Evolutionary conservation across 2,329 filamentous ascomycete species (phyloP), one percentile per base, ranked within the genome.

Genomic region (Talaromyces marneffei): DNA sequence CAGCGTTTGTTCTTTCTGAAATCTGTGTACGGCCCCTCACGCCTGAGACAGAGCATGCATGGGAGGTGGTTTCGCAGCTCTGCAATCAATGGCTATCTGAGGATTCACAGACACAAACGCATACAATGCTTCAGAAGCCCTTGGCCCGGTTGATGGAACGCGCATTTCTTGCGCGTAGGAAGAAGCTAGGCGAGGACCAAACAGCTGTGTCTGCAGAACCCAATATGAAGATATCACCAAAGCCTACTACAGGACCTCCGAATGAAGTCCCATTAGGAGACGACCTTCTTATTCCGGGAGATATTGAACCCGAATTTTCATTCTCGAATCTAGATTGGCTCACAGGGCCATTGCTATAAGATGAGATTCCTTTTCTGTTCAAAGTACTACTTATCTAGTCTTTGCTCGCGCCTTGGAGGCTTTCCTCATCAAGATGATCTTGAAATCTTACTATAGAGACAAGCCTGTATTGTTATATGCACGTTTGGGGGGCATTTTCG

Each of bases 1-100:
- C 84, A 37, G 82, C 81, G 1, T 83, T 83, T 64, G 74, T 83
- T 2, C 74, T 85, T 1, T 79, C 79, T 0, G 82, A 85, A 64
- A 72, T 85, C 0, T 83, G 81, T 62, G 71, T 57, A 35, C 68
- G 68, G 37, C 64, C 65, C 2, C 62, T 65, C 9, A 59, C 40
- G 12, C 31, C 66, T 12, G 64, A 67, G 18, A 66, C 66, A 0
- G 59, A 68, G 44, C 65, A 64, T 60, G 66, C 67, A 12, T 69
- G 67, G 66, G 67, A 71, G 14, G 65, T 68, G 40, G 67, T 68
- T 42, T 65, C 54, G 9, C 63, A 64, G 18, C 66, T 68, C 18
- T 65, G 65, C 27, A 62, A 69, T 8, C 58, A 64, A 8, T 68
- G 64, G 66, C 14, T 55, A 5, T 54, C 60, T 23, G 42, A 61